Conservation (phyloP, 495 filamentous ascomycete genomes). For the Recurvomyces mirabilis region DNA sequence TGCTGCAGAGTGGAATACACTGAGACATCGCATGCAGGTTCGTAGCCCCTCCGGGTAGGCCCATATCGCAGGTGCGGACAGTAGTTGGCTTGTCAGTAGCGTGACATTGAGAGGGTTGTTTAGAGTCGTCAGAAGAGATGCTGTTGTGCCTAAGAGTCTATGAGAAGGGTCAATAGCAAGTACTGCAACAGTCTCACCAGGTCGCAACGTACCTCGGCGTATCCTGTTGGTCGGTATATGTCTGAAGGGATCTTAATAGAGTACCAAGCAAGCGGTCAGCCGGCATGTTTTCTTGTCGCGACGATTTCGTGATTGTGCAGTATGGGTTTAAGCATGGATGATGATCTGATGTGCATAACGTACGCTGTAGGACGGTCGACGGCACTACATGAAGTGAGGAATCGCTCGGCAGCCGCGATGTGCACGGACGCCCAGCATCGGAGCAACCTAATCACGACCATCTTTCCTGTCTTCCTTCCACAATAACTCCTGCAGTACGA, state of each 20-base stretch:
- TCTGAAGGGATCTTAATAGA: conserved; percentile 32
- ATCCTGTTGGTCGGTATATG: conserved; percentile 34
- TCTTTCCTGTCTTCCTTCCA: too few species aligned
- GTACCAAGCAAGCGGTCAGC: conserved; percentile 32
- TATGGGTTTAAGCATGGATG: too few species aligned
- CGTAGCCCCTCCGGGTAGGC: conserved; percentile 57
- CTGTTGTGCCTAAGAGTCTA: conserved; percentile 69
- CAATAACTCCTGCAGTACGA: too few species aligned
- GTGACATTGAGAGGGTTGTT: conserved; percentile 85
- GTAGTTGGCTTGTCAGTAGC: conserved; percentile 79
- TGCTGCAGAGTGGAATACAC: conserved; percentile 79
- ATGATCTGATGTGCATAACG: too few species aligned
- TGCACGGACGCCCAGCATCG: too few species aligned
- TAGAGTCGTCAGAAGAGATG: conserved; percentile 68
- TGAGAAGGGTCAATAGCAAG: conserved; percentile 19
- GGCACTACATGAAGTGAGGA: too few species aligned
- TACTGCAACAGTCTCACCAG: not conserved
- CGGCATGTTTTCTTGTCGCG: conserved; percentile 22
- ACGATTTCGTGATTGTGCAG: not conserved
- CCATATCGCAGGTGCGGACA: conserved; percentile 83
- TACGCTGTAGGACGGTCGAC: too few species aligned
- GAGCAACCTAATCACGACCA: too few species aligned
- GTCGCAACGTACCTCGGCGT: conserved; percentile 34
- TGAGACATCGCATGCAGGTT: conserved; percentile 63
- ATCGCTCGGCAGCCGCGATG: too few species aligned